phyloP scores from a whole-genome alignment of 2,329 filamentous ascomycete species.

The Colletotrichum lini region DNA sequence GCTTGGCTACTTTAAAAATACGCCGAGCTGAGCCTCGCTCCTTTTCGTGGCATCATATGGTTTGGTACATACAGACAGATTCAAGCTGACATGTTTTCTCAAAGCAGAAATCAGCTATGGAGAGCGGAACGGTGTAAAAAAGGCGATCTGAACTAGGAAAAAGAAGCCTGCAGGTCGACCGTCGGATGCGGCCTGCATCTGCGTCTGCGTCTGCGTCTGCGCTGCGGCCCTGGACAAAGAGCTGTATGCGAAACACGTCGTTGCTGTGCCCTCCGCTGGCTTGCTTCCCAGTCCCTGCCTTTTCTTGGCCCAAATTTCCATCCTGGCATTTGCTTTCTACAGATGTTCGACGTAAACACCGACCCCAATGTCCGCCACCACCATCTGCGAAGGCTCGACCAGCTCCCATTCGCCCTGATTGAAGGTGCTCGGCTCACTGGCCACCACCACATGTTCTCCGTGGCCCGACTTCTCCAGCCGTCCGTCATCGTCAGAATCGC shows the following conservation, averaged over 20 bases:
- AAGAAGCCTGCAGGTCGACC: too few species aligned
- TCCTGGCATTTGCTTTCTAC: background rate
- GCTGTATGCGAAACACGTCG: background rate
- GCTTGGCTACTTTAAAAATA: background rate
- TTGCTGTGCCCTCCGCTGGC: background rate
- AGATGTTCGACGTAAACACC: constrained; percentile 7
- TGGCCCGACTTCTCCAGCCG: constrained; percentile 27
- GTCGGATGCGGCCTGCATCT: too few species aligned
- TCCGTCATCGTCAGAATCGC: background rate
- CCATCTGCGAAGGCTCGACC: constrained; percentile 32
- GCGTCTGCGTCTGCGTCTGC: too few species aligned
- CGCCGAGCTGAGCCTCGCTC: too few species aligned
- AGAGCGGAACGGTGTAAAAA: too few species aligned
- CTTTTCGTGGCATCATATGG: background rate
- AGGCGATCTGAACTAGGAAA: too few species aligned
- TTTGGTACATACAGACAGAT: too few species aligned
- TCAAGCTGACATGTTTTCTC: too few species aligned
- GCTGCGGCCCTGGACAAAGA: background rate
- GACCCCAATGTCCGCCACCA: constrained; percentile 3
- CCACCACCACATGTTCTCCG: constrained; percentile 24
- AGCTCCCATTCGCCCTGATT: constrained; percentile 30
- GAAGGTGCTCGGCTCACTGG: constrained; percentile 34
- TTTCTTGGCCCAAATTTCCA: background rate
- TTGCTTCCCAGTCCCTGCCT: background rate
- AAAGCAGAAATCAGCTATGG: too few species aligned